Base-by-base conservation (phyloP, 169 alveolate genomes). In the Theileria parva region DNA sequence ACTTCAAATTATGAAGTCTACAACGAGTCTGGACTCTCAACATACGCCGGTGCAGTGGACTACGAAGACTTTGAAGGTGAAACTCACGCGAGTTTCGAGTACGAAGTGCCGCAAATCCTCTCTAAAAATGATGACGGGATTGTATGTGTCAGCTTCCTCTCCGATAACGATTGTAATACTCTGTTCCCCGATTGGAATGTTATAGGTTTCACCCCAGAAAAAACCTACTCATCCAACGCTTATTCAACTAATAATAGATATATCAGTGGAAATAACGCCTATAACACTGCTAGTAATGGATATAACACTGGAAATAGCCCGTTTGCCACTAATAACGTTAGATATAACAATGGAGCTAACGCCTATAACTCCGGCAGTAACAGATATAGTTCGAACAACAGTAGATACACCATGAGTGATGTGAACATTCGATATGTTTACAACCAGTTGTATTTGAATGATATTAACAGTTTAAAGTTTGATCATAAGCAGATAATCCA, bases 161-260 rank as follows among this genome's bases (percentile, higher is more conserved):
- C 89, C 9, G 80, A 76, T 17, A 64, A 64, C 37, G 89, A 83
- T 59, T 83, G 89, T 70, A 83, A 76, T 70, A 67, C 74, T 34
- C 71, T 83, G 19, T 83, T 83, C 55, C 89, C 89, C 0, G 74
- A 83, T 34, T 83, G 89, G 50, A 83, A 81, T 71, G 77, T 83
- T 11, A 83, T 83, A 7, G 89, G 89, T 6, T 27, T 83, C 21
- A 59, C 68, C 27, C 73, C 67, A 21, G 74, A 74, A 39, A 83
- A 76, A 28, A 39, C 5, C 30, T 44, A 69, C 28, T 13, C 12
- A 11, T 0, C 53, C 53, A 44, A 44, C n/a, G n/a, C 53, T 11
- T 15, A 44, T 44, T 4, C 53, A 44, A 13, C 53, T 44, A 44
- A 44, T 44, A 44, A 44, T 44, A 44, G 53, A 44, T 44, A 44